These are phyloP conservation scores for Trypanosoma cruzi DNA, from an alignment of 208 protist genomes.

Conservation along the genomic window DNA sequence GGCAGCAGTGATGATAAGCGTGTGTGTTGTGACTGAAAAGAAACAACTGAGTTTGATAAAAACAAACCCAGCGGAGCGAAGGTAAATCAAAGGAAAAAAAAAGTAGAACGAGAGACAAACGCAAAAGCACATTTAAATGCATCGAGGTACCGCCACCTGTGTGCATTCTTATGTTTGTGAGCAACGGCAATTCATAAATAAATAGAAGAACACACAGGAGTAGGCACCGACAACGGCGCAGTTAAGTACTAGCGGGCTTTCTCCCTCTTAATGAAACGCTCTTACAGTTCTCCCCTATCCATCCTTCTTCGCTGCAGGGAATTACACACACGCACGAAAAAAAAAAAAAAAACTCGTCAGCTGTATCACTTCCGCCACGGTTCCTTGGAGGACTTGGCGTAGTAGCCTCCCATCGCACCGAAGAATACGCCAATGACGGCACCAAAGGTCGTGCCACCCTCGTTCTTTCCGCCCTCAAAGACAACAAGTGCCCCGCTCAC, in stretches of 20 bases:
- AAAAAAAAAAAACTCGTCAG: neutral
- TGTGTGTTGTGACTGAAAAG: neutral
- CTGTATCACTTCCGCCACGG: slow-evolving; percentile 82
- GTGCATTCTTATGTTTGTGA: neutral
- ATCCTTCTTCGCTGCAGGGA: neutral
- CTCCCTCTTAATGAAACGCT: neutral
- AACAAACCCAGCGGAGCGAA: neutral
- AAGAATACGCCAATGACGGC: slow-evolving; percentile 78
- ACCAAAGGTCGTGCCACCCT: slow-evolving; percentile 74
- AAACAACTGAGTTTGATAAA: neutral
- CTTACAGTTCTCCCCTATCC: neutral
- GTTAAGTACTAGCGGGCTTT: neutral
- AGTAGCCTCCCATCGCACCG: slow-evolving; percentile 83
- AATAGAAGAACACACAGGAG: slow-evolving; percentile 17
- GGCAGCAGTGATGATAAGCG: neutral
- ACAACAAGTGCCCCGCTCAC: slow-evolving; percentile 70
- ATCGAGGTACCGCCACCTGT: neutral
- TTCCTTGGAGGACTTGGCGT: slow-evolving; percentile 88
- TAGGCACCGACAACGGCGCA: neutral
- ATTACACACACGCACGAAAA: neutral
- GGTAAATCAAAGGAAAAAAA: neutral
- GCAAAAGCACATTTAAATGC: slow-evolving; percentile 9
- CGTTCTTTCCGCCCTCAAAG: slow-evolving; percentile 76
- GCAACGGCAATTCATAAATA: neutral
- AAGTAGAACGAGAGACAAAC: slow-evolving; percentile 7